Percentiles rank a stretch among this genome's conserved stretches.
Conservation (phyloP, 352 stramenopile species). For the Phytophthora pseudosyringae region DNA sequence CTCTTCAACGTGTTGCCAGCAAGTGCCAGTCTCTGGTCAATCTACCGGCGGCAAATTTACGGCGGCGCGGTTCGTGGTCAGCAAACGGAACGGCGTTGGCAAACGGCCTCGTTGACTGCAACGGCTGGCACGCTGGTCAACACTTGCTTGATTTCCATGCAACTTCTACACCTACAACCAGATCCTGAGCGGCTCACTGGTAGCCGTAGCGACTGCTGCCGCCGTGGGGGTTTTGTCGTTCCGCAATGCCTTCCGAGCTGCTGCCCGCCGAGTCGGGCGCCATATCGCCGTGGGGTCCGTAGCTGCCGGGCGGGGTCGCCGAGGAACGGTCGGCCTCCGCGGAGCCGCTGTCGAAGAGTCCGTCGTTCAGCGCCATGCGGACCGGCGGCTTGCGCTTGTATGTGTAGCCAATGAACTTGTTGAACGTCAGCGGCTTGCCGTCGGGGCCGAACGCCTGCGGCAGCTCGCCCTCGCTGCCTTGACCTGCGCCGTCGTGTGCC, state of each 20-base stretch:
- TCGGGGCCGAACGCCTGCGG: conserved; percentile 63
- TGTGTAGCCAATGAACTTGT: conserved; percentile 94
- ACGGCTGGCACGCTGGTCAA: not conserved
- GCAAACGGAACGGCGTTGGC: conserved; percentile 3
- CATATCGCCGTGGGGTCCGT: conserved; percentile 1
- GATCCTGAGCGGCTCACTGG: conserved; percentile 10
- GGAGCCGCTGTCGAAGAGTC: conserved; percentile 56
- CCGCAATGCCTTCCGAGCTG: not conserved
- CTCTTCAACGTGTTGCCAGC: conserved; percentile 20
- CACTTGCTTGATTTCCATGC: conserved; percentile 4
- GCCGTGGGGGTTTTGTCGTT: conserved; percentile 13
- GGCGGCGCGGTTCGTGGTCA: not conserved
- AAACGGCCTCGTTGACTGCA: conserved; percentile 4
- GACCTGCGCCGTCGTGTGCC: conserved; percentile 7
- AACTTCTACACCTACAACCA: conserved; percentile 25
- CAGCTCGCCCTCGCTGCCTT: conserved; percentile 31
- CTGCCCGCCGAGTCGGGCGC: not conserved
- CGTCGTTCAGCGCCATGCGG: conserved; percentile 78
- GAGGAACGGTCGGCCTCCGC: conserved; percentile 1
- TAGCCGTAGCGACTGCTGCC: conserved; percentile 18
- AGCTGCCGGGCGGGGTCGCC: conserved; percentile 7
- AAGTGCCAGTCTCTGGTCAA: conserved; percentile 4
- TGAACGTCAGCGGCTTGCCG: conserved; percentile 86
- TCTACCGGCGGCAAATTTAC: not conserved
- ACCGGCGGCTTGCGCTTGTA: conserved; percentile 90